These are phyloP conservation scores for Fusarium xylarioides DNA, from an alignment of 2,329 filamentous ascomycete species.

Conservation along the genomic window DNA sequence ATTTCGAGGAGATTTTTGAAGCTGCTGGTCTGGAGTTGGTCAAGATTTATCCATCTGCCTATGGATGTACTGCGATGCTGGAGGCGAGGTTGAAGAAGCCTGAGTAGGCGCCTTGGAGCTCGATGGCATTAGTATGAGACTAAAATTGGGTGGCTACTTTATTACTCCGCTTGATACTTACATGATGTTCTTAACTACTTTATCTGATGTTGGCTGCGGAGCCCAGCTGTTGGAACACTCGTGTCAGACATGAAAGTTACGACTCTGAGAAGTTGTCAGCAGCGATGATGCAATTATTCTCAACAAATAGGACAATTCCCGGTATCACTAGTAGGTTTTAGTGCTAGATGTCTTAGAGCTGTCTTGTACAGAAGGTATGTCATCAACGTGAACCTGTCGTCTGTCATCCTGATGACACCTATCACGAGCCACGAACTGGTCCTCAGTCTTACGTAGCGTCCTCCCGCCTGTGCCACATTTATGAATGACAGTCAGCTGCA, in stretches of 20 bases:
- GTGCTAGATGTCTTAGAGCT: too few relatives aligned
- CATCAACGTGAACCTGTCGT: too few relatives aligned
- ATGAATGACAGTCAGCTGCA: neutral
- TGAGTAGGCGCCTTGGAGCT: neutral
- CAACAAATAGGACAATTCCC: neutral
- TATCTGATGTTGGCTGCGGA: neutral
- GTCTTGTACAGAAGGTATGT: neutral
- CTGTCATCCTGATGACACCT: neutral
- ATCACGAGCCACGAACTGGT: neutral
- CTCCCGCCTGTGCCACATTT: neutral
- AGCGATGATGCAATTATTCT: too few relatives aligned
- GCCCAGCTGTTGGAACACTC: neutral
- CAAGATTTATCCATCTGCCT: constrained; percentile 44
- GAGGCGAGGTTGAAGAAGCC: constrained; percentile 42
- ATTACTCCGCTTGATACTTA: neutral
- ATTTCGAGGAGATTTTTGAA: constrained; percentile 46
- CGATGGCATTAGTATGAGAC: too few relatives aligned
- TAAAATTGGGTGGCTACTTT: neutral
- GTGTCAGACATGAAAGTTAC: neutral
- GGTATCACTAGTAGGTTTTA: too few relatives aligned
- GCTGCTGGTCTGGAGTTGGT: constrained; percentile 45
- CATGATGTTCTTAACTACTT: too few relatives aligned
- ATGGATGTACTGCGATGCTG: constrained; percentile 46
- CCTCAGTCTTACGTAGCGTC: neutral
- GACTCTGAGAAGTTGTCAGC: neutral